Percentiles rank a stretch among this genome's conserved stretches.
These are phyloP conservation scores for Paramyrothecium sp. DNA, from an alignment of 2,329 filamentous ascomycete genomes.

Conservation along the genomic window DNA sequence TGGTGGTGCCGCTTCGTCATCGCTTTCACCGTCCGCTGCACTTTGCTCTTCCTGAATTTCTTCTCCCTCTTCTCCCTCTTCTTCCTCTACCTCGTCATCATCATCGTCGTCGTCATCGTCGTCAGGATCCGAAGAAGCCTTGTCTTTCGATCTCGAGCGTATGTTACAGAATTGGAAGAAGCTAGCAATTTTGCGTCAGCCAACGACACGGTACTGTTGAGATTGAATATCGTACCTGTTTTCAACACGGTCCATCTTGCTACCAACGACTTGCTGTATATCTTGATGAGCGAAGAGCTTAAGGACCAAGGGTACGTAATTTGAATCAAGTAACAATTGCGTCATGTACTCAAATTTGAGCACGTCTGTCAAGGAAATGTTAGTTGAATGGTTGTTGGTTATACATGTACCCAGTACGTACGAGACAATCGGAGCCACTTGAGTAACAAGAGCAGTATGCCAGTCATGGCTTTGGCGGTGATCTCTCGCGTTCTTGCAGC, in stretches of 20 bases:
- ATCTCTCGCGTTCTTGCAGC: slow-evolving; percentile 81
- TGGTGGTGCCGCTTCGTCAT: slow-evolving; percentile 80
- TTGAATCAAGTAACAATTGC: slow-evolving; percentile 89
- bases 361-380: slow-evolving; percentile 59
- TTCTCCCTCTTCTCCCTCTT: slow-evolving; percentile 26
- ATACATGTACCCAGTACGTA: slow-evolving; percentile 42
- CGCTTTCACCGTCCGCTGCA: slow-evolving; percentile 47
- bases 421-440: slow-evolving; percentile 97
- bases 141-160: slow-evolving; percentile 52
- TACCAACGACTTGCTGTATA: slow-evolving; percentile 84
- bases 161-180: slow-evolving; percentile 90
- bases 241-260: slow-evolving; percentile 78
- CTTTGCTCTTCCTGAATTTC: slow-evolving; percentile 31
- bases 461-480: slow-evolving; percentile 87
- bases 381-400: slow-evolving; percentile 9
- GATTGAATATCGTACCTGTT: slow-evolving; percentile 59
- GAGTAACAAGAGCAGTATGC: slow-evolving; percentile 78
- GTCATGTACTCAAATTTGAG: slow-evolving; percentile 95
- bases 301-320: slow-evolving; percentile 87
- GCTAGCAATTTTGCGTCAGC: slow-evolving; percentile 37
- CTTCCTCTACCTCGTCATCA: slow-evolving; percentile 13
- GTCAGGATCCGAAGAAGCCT: slow-evolving; percentile 21
- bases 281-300: slow-evolving; percentile 96
- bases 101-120: slow-evolving; percentile 18
- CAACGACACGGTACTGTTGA: neutral